phyloP scores from a whole-genome alignment of 139 green algal genomes.

The Micractinium sp. region DNA sequence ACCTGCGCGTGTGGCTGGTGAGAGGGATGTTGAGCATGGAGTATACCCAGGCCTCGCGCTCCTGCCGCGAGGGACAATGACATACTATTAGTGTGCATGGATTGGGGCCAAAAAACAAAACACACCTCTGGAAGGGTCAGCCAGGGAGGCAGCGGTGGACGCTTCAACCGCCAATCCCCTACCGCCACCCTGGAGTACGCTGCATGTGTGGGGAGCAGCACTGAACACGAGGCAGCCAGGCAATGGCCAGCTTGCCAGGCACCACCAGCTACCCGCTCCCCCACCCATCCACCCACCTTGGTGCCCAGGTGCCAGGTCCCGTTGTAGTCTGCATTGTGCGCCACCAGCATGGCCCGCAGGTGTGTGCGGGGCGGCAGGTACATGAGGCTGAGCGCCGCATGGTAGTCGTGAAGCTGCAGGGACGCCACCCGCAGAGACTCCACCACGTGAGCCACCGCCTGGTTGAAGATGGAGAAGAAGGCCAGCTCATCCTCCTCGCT shows the following conservation, averaged over 20 bases:
- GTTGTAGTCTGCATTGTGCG: conserved; percentile 57
- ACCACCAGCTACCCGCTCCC: no score
- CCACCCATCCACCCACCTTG: no score
- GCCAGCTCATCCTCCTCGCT: conserved; percentile 54
- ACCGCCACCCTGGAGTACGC: no score
- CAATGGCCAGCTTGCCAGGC: no score
- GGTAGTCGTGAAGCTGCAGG: conserved; percentile 61
- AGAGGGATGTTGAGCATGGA: not conserved
- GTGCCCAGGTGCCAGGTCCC: conserved; percentile 46
- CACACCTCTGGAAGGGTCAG: no score
- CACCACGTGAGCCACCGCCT: conserved; percentile 38
- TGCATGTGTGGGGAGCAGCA: no score
- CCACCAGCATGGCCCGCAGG: conserved; percentile 42
- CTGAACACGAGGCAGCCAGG: no score
- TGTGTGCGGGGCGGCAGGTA: conserved; percentile 40
- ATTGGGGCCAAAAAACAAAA: no score
- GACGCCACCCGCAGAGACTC: conserved; percentile 24
- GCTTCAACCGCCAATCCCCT: no score
- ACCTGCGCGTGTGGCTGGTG: not conserved
- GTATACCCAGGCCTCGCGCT: conserved; percentile 41
- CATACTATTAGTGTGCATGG: no score
- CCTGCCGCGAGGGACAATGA: no score
- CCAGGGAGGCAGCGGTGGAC: no score
- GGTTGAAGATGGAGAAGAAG: conserved; percentile 50
- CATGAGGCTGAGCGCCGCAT: conserved; percentile 41